A percentile compares a stretch with the other conserved stretches of the same genome.
phyloP scores from a whole-genome alignment of 1,139 yeast species.

The Zygoascus meyerae region DNA sequence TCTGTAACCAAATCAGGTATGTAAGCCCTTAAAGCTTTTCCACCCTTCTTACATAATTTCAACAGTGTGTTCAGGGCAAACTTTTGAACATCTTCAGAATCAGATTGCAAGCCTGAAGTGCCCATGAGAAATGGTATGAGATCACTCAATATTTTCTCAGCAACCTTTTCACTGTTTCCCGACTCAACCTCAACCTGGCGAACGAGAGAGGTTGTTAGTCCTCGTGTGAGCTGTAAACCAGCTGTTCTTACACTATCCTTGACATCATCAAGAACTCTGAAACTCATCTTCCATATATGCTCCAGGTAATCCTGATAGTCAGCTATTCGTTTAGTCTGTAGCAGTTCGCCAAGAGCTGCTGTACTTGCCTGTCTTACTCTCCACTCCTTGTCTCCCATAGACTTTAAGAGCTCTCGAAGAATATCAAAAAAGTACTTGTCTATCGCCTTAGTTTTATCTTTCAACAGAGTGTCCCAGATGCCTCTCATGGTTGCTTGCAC shows the following conservation, averaged over 20 bases:
- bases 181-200: slow-evolving; percentile 44
- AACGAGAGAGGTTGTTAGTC: slow-evolving; percentile 58
- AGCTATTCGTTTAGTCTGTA: slow-evolving; percentile 55
- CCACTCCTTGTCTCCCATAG: slow-evolving; percentile 88
- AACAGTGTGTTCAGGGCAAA: slow-evolving; percentile 73
- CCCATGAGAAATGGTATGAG: slow-evolving; percentile 80
- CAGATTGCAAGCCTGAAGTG: slow-evolving; percentile 69
- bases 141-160: slow-evolving; percentile 49
- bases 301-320: slow-evolving; percentile 52
- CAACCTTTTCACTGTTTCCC: slow-evolving; percentile 40
- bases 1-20: slow-evolving; percentile 66
- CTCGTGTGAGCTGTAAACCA: slow-evolving; percentile 63
- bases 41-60: slow-evolving; percentile 59
- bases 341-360: slow-evolving; percentile 62
- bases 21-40: slow-evolving; percentile 57
- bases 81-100: slow-evolving; percentile 75
- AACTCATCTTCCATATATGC: slow-evolving; percentile 81
- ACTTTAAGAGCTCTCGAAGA: slow-evolving; percentile 54
- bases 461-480: slow-evolving; percentile 74
- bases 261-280: slow-evolving; percentile 87
- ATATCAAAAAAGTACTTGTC: slow-evolving; percentile 52
- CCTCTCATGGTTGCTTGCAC: slow-evolving; percentile 83
- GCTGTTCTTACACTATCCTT: slow-evolving; percentile 88
- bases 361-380: slow-evolving; percentile 88
- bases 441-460: slow-evolving; percentile 55